phyloP scores from a whole-genome alignment of 257 asterid genomes.

The Gentiana macrophylla region DNA sequence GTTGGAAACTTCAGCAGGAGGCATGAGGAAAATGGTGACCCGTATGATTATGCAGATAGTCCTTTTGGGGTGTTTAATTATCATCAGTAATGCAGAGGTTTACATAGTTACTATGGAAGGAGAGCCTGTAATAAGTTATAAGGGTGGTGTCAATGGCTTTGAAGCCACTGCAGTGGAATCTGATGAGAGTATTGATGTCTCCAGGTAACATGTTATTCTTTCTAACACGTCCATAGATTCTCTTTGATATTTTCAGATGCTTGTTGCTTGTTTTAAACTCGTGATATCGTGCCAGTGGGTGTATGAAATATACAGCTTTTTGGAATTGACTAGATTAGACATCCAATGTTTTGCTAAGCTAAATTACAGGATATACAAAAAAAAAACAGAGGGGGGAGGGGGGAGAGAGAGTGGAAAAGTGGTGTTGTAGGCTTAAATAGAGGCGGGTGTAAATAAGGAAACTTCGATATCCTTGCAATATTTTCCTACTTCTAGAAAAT shows the following conservation, averaged over 20 bases:
- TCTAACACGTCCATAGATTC: neutral
- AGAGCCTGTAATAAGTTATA: conserved; percentile 87
- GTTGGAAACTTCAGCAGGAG: conserved; percentile 19
- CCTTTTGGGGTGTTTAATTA: conserved; percentile 26
- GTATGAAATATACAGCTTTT: no score
- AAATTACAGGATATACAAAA: no score
- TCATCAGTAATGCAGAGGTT: conserved; percentile 49
- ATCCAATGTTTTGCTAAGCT: no score
- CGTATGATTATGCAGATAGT: conserved; percentile 23
- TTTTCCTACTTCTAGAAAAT: no score
- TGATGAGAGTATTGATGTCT: conserved; percentile 65
- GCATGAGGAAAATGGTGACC: conserved; percentile 40
- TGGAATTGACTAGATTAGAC: no score
- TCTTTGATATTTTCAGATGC: neutral
- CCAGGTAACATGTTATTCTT: conserved; percentile 42
- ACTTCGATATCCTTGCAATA: no score
- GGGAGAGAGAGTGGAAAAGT: no score
- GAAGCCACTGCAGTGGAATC: conserved; percentile 93
- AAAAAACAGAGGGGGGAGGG: no score
- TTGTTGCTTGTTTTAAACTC: no score
- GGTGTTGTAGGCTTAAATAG: no score
- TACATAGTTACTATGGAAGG: conserved; percentile 86
- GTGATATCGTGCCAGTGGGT: no score
- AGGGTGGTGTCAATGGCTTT: conserved; percentile 76
- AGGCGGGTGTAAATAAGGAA: no score